Evolutionary conservation across 495 filamentous ascomycete species (phyloP).

Genomic region (Xylaria grammica): DNA sequence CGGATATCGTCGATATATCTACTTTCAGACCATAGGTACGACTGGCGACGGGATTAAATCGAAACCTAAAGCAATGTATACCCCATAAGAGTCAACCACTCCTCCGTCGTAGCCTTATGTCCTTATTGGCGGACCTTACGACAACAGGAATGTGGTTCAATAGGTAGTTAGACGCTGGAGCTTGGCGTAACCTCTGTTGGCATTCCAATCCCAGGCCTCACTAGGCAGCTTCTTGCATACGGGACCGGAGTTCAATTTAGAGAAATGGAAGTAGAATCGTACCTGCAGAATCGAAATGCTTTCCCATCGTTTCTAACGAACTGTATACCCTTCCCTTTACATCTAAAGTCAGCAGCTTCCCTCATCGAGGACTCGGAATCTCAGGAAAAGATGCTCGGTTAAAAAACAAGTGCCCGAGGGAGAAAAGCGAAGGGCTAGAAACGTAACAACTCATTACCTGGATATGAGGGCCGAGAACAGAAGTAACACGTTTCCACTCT

Average conservation of each 20-base stretch:
- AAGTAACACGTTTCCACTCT: conserved; percentile 86
- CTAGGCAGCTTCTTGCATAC: background rate
- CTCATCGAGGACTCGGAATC: background rate
- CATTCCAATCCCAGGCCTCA: background rate
- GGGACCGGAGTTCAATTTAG: background rate
- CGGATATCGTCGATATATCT: background rate
- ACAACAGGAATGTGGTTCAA: background rate
- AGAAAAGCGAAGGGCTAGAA: conserved; percentile 9
- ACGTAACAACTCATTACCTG: conserved; percentile 57
- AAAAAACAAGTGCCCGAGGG: background rate
- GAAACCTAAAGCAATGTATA: no score
- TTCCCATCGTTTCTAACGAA: conserved; percentile 72
- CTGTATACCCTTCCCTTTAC: conserved; percentile 23
- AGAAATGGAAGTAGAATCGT: background rate
- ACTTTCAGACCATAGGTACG: background rate
- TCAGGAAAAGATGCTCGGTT: conserved; percentile 17
- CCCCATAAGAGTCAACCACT: no score
- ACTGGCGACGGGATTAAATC: background rate
- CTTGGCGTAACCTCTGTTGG: background rate
- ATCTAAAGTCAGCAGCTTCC: conserved; percentile 2
- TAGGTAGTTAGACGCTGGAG: background rate
- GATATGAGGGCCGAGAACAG: conserved; percentile 85
- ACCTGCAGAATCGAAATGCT: conserved; percentile 55
- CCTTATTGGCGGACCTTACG: background rate
- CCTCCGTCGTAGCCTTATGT: no score